These are phyloP conservation scores for Blastobotrys peoriensis DNA, from an alignment of 805 yeast species.

Conservation along the genomic window DNA sequence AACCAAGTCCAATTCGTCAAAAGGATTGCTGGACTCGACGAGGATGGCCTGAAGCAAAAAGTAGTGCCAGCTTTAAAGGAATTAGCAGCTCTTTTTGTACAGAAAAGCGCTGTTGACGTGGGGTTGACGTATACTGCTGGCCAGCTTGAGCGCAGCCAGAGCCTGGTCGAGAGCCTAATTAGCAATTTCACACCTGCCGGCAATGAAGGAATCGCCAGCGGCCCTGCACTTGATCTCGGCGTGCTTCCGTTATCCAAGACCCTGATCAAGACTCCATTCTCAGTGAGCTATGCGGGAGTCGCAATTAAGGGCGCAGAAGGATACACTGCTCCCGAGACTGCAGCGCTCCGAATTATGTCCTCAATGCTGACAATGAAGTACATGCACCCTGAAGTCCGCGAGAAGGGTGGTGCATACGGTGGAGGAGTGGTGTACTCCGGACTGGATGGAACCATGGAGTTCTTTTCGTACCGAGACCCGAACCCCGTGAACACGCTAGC, in stretches of 20 bases:
- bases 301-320: conserved; percentile 56
- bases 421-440: conserved; percentile 88
- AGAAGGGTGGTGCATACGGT: conserved; percentile 97
- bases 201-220: no score
- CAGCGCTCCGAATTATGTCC: conserved; percentile 75
- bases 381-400: conserved; percentile 84
- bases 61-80: conserved; percentile 56
- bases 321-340: conserved; percentile 69
- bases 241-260: conserved; percentile 29
- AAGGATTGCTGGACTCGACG: conserved; percentile 46
- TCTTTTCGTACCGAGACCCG: conserved; percentile 92
- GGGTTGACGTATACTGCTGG: conserved; percentile 28
- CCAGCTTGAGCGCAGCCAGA: conserved; percentile 49
- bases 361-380: conserved; percentile 76
- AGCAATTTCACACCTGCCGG: conserved; percentile 1
- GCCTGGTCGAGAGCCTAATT: conserved; percentile 23
- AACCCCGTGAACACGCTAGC: conserved; percentile 64
- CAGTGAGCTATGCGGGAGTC: conserved; percentile 75
- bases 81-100: conserved; percentile 22
- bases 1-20: conserved; percentile 67
- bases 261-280: conserved; percentile 72
- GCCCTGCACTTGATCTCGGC: not conserved
- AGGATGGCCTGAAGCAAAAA: conserved; percentile 43
- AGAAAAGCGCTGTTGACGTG: conserved; percentile 9
- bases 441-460: conserved; percentile 70